These are phyloP conservation scores for Periconia sp. DNA, from an alignment of 2,329 filamentous ascomycete species.

Conservation along the genomic window DNA sequence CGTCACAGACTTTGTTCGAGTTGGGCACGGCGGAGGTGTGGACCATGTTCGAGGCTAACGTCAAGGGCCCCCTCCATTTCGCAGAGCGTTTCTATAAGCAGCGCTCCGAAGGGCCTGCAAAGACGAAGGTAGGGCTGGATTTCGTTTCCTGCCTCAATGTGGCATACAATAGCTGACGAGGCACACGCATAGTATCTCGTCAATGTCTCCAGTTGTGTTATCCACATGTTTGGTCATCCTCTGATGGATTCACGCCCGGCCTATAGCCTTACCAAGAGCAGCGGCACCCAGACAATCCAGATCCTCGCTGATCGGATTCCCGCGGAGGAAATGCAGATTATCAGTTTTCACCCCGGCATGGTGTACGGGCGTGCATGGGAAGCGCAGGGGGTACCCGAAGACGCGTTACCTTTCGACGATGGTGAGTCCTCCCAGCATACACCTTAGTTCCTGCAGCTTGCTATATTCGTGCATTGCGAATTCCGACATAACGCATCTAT, in stretches of 20 bases:
- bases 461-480: too few species aligned
- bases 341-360: slow-evolving; percentile 12
- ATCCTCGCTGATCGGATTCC: slow-evolving; percentile 5
- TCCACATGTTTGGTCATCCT: slow-evolving; percentile 8
- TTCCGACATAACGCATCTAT: too few species aligned
- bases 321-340: slow-evolving; percentile 11
- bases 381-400: not conserved
- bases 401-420: slow-evolving; percentile 5
- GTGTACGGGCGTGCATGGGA: slow-evolving; percentile 3
- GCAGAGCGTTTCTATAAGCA: slow-evolving; percentile 10
- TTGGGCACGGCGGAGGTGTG: slow-evolving; percentile 11
- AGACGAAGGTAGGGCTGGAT: slow-evolving; percentile 14
- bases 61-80: slow-evolving; percentile 10
- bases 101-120: too few species aligned
- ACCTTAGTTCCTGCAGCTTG: not conserved
- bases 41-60: slow-evolving; percentile 13
- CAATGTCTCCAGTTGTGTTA: slow-evolving; percentile 11
- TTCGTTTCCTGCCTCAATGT: too few species aligned
- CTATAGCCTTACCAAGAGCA: slow-evolving; percentile 10
- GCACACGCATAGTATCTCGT: slow-evolving; percentile 15
- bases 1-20: slow-evolving; percentile 1
- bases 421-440: not conserved
- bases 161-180: too few species aligned
- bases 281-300: slow-evolving; percentile 10
- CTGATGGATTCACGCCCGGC: not conserved